Evolutionary conservation across 2,329 filamentous ascomycete genomes (phyloP), one percentile per base, ranked within the genome.

Genomic region (Fusarium sp.): DNA sequence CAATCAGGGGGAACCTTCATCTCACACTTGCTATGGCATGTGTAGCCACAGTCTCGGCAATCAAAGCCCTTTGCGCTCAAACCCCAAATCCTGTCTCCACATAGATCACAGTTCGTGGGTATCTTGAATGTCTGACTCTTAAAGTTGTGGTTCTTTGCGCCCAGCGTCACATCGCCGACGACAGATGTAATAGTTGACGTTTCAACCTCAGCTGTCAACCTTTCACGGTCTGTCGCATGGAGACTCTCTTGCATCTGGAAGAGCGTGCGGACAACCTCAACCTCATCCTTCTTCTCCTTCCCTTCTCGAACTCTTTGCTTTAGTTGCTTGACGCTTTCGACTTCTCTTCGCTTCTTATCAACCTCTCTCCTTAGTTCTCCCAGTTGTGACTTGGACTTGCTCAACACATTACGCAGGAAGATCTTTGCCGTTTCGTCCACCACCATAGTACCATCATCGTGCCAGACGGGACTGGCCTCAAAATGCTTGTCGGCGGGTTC

Each of bases 71-170:
- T 99, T 40, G 96, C 95, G 30, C 93, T 97, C 42, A 99, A 81
- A 1, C 96, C 96, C 96, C 96, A 99, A 78, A 99, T 97, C 28
- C 96, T 89, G 78, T 99, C 96, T 20, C 94, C 94, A 74, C 96
- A 99, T 14, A 98, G 86, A 79, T 99, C 96, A 82, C 96, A 99
- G 78, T 98, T 98, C 7, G 96, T 99, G 0, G 97, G 97, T 65
- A 99, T 97, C 80, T 98, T 98, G 86, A 98, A 99, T 0, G 96
- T 98, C 77, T 98, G 94, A n/a, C 93, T 90, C 81, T 97, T 97
- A 87, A 99, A 99, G 76, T 97, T 96, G 83, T 99, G 96, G 76
- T 94, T 97, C 78, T 93, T 93, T 13, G 94, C 94, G 20, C 95
- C 95, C 21, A 97, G 84, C 3, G 94, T 97, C 57, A 99, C 88